Evolutionary conservation across 345 rosid species (phyloP).

Genomic region (Salix exigua): DNA sequence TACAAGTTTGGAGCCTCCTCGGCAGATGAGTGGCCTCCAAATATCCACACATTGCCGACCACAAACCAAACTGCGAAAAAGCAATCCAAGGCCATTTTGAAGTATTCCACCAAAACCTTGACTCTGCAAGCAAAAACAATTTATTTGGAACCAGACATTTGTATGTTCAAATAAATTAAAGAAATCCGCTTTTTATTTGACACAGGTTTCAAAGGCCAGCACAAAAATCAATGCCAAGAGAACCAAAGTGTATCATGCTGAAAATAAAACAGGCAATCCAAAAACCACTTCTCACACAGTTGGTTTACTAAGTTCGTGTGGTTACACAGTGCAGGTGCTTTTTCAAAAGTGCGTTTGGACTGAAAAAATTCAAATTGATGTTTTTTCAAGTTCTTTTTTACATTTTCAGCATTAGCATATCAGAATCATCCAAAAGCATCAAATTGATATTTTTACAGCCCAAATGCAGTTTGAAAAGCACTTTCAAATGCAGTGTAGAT

Average conservation of each 20-base stretch:
- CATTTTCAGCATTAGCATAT: no score
- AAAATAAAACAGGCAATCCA: background rate
- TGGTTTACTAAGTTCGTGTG: background rate
- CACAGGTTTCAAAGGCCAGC: no score
- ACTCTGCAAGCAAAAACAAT: conserved; percentile 38
- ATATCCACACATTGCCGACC: conserved; percentile 97
- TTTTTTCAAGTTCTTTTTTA: no score
- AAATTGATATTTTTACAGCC: no score
- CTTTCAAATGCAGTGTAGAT: no score
- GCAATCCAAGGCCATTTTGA: conserved; percentile 96
- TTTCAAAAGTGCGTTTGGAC: no score
- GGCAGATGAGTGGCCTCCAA: conserved; percentile 91
- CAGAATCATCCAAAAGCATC: no score
- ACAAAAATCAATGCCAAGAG: background rate
- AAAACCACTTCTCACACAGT: background rate
- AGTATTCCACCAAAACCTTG: conserved; percentile 81
- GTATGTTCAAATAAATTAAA: background rate
- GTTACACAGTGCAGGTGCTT: no score
- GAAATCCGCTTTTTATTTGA: background rate
- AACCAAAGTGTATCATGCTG: background rate
- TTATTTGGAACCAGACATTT: background rate
- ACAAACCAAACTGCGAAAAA: conserved; percentile 99
- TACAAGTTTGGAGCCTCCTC: conserved; percentile 90
- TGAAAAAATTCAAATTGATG: no score
- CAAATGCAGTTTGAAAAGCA: no score